A percentile compares a stretch with the other conserved stretches of the same genome.
phyloP scores from a whole-genome alignment of 2,329 filamentous ascomycete genomes.

The Colletotrichum siamense region DNA sequence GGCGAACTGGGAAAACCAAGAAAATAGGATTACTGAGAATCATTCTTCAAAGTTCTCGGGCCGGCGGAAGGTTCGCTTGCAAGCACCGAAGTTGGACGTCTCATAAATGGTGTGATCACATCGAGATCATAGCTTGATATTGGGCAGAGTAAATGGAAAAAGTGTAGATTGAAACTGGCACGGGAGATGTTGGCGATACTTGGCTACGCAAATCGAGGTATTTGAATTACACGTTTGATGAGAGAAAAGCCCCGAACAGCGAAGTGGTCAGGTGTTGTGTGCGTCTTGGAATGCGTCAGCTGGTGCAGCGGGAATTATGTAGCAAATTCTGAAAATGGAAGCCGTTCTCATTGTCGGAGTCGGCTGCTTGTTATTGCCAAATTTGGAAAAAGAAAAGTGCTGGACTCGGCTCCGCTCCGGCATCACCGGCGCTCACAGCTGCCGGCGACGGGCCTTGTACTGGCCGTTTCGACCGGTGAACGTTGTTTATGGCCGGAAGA shows the following conservation, averaged over 20 bases:
- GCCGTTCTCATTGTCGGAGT: neutral
- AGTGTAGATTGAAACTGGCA: neutral
- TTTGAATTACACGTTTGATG: neutral
- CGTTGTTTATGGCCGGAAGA: neutral
- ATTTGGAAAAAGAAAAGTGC: neutral
- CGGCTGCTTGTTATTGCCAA: neutral
- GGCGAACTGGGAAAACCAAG: neutral
- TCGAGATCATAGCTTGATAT: neutral
- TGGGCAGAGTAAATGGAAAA: neutral
- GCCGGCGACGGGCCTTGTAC: neutral
- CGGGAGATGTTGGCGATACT: neutral
- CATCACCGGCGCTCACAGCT: neutral
- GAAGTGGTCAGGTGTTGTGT: neutral
- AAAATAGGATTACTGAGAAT: conserved; percentile 12
- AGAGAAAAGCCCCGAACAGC: neutral
- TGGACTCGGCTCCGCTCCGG: neutral
- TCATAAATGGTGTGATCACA: neutral
- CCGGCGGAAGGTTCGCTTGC: neutral
- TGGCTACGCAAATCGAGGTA: neutral
- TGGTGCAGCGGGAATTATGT: neutral
- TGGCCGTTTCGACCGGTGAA: conserved; percentile 3
- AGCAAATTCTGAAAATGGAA: neutral
- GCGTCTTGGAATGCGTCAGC: neutral
- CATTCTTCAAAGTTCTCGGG: neutral
- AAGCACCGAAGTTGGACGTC: neutral